These are phyloP conservation scores for Penicillium verrucosum DNA, from an alignment of 2,329 filamentous ascomycete genomes.

Conservation along the genomic window DNA sequence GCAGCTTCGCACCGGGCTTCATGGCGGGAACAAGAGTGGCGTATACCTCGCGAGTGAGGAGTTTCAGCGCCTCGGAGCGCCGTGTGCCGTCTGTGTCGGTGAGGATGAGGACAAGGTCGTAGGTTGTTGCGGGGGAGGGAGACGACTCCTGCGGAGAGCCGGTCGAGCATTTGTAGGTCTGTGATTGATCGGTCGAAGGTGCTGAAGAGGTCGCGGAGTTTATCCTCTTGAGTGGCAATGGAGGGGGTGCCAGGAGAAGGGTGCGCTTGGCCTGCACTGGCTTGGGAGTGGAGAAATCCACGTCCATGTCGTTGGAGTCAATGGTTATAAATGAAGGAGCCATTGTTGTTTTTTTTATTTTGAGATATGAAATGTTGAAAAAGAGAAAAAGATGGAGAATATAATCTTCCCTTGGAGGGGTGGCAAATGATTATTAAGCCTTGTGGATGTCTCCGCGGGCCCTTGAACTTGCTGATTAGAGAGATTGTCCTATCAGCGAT, in stretches of 20 bases:
- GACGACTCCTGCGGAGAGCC: conserved; percentile 77
- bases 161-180: conserved; percentile 97
- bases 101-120: conserved; percentile 81
- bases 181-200: conserved; percentile 71
- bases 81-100: conserved; percentile 69
- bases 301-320: conserved; percentile 54
- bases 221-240: conserved; percentile 78
- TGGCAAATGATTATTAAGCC: conserved; percentile 15
- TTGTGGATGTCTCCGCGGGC: neutral
- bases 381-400: conserved; percentile 4
- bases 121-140: conserved; percentile 72
- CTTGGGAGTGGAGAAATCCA: conserved; percentile 40
- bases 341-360: conserved; percentile 13
- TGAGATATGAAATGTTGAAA: neutral
- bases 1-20: conserved; percentile 60
- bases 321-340: conserved; percentile 48
- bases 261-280: conserved; percentile 51
- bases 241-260: conserved; percentile 85
- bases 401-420: conserved; percentile 15
- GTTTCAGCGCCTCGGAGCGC: conserved; percentile 58
- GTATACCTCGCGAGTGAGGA: conserved; percentile 68
- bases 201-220: conserved; percentile 67
- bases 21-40: conserved; percentile 66
- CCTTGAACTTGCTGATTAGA: neutral
- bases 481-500: conserved; percentile 3